Percentiles rank a stretch among this genome's conserved stretches.
phyloP scores from a whole-genome alignment of 2,329 filamentous ascomycete genomes.

The Sporothrix dimorphospora region DNA sequence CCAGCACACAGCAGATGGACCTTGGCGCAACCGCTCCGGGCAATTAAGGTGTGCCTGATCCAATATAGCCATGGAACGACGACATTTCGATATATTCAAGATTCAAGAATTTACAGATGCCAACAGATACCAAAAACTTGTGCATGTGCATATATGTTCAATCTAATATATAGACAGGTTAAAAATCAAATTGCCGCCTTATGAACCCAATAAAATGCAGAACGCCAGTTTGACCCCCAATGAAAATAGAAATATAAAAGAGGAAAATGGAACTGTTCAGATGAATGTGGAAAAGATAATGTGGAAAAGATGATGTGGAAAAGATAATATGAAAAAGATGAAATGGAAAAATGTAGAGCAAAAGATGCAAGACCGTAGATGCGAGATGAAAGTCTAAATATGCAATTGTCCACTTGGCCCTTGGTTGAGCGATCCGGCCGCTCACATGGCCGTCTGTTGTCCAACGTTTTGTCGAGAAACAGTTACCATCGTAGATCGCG shows the following conservation, averaged over 20 bases:
- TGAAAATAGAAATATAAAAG: neutral
- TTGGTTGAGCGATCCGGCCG: neutral
- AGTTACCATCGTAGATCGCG: slow-evolving; percentile 26
- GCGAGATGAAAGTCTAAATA: neutral
- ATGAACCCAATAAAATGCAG: neutral
- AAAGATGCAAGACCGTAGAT: neutral
- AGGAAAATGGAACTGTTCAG: neutral
- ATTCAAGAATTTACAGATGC: too few species aligned
- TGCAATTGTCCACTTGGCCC: neutral
- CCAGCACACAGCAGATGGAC: neutral
- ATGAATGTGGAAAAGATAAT: neutral
- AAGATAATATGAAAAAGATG: neutral
- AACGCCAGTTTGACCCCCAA: neutral
- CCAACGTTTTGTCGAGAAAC: too few species aligned
- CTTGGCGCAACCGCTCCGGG: too few species aligned
- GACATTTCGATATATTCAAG: neutral
- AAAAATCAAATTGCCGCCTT: neutral
- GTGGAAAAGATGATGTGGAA: too few species aligned
- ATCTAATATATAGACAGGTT: neutral
- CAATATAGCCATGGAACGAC: neutral
- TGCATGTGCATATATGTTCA: neutral
- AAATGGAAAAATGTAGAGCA: neutral
- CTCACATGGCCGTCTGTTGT: neutral
- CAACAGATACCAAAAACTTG: neutral
- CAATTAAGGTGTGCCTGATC: neutral